Evolutionary conservation across 305 asterid species (phyloP).

Genomic region (Solanum hybrid): DNA sequence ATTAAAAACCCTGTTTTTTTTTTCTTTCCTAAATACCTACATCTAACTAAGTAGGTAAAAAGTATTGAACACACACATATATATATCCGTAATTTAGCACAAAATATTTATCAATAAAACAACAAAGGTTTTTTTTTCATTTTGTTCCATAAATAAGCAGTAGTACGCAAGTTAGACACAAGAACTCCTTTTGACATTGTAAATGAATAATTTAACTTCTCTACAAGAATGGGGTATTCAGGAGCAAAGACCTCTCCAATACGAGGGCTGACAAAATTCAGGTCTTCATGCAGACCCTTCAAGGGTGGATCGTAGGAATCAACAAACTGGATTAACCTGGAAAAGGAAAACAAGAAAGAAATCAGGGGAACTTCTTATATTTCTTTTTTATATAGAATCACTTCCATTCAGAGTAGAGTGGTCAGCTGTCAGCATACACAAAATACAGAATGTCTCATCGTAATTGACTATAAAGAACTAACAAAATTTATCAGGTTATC

Average conservation of each 20-base stretch:
- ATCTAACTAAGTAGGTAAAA: neutral
- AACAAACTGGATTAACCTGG: constrained; percentile 83
- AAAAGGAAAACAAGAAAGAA: constrained; percentile 11
- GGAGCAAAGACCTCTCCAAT: constrained; percentile 77
- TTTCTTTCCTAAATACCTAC: neutral
- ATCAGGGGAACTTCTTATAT: constrained; percentile 1
- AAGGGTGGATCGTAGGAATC: constrained; percentile 96
- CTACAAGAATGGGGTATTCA: neutral
- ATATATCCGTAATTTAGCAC: neutral
- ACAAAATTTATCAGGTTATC: neutral
- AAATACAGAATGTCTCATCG: neutral
- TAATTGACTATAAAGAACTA: neutral
- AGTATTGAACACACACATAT: neutral
- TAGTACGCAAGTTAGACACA: neutral
- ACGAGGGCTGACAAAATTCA: constrained; percentile 98
- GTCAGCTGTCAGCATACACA: neutral
- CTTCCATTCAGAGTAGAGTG: neutral
- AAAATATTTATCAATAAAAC: neutral
- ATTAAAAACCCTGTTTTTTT: neutral
- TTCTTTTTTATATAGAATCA: neutral
- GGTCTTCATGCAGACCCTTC: constrained; percentile 99
- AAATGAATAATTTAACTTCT: neutral
- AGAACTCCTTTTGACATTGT: neutral
- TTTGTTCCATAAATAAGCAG: neutral
- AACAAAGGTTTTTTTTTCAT: neutral